Base-by-base conservation (phyloP, 495 filamentous ascomycete genomes). In the Penicillium bialowiezense region DNA sequence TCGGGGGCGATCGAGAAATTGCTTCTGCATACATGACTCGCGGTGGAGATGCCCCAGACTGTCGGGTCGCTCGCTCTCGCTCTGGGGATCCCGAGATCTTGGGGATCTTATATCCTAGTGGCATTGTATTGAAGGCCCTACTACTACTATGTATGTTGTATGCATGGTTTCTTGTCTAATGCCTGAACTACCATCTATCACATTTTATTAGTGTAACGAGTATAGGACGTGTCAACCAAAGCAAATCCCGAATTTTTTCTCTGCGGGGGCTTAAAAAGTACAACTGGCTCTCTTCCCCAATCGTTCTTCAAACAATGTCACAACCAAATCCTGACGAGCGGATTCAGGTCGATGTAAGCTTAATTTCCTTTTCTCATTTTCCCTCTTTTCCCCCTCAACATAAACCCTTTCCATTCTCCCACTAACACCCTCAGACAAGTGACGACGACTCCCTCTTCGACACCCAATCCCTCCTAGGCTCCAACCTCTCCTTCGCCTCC, bases 401-500 rank as follows among this genome's bases (percentile, higher is more conserved):
- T n/a, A n/a, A 15, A 2, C 32, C 37, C 24, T 13, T 13, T 29
- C 35, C 36, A 31, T 45, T 38, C 50, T 41, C 20, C 37, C 26
- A 44, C 38, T 44, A 44, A 50, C 17, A 34, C 24, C 17, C 15
- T n/a, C 49, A 73, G 70, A 71, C 64, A 31, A 73, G 67, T 46
- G 71, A 74, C 38, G 69, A 72, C 14, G 72, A 75, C 43, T 68
- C 64, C 3, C 40, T 68, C 44, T 67, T 57, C 46, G 70, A 73
- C 44, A 55, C 67, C 38, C 19, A 66, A 37, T 69, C 71, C 29
- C 42, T 76, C 21, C 23, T 60, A 14, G 67, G 59, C 35, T 67
- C 71, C 32, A 72, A 69, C 23, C 76, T 79, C 3, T 63, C 71
- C 38, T 58, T 78, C 28, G 64, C 62, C 44, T 80, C 77, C 47